Conservation (phyloP, 352 stramenopile species). For the Albugo candida region DNA sequence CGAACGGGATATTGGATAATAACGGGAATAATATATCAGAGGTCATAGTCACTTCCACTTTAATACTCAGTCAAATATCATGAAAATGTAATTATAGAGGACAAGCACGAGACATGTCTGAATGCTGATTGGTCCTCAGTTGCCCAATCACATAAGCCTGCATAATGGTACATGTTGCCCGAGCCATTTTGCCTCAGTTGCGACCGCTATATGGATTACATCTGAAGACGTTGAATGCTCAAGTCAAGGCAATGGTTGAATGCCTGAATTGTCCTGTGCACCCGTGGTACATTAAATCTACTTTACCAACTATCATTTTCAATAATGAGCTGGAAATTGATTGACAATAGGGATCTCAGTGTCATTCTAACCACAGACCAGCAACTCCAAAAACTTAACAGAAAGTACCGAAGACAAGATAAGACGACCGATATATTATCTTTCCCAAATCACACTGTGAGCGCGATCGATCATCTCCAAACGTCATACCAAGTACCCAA, state of each 20-base stretch:
- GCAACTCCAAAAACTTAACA: conserved; percentile 60
- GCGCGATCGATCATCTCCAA: not conserved
- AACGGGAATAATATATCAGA: too few relatives aligned
- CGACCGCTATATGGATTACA: conserved; percentile 19
- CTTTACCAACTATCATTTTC: not conserved
- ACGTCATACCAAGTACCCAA: not conserved
- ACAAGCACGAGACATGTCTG: too few relatives aligned
- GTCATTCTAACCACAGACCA: conserved; percentile 64
- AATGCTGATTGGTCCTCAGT: too few relatives aligned
- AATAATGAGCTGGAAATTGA: not conserved
- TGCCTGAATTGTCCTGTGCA: conserved; percentile 32
- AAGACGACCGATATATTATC: conserved; percentile 68
- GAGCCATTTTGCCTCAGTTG: conserved; percentile 19
- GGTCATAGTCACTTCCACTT: too few relatives aligned
- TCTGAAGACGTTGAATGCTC: conserved; percentile 24
- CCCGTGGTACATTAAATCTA: conserved; percentile 23
- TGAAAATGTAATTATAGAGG: too few relatives aligned
- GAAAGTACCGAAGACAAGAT: conserved; percentile 48
- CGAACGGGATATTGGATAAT: too few relatives aligned
- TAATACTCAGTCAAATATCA: too few relatives aligned
- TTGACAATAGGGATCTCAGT: conserved; percentile 29
- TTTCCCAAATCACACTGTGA: conserved; percentile 59
- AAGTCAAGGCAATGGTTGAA: conserved; percentile 52
- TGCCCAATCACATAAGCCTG: not conserved
- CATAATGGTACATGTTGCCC: conserved; percentile 36